phyloP scores from a whole-genome alignment of 1,284 basidiomycete genomes.

The Sanghuangporus weigelae region DNA sequence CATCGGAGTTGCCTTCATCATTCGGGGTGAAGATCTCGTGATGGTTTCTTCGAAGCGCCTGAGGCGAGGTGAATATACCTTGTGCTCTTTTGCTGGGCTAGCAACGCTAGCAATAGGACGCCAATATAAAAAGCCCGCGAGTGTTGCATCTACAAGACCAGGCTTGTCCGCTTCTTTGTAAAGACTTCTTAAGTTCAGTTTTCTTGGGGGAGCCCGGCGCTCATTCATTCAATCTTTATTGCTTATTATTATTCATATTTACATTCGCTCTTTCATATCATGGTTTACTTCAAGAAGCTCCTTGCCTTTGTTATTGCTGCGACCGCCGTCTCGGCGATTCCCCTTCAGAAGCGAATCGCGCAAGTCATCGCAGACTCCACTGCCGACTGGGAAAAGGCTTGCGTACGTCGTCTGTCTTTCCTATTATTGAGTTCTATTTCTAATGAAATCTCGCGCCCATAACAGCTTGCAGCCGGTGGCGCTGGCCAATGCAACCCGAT shows the following conservation, averaged over 20 bases:
- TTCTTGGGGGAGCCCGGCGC: constrained; percentile 6
- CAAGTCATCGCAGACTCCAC: constrained; percentile 23
- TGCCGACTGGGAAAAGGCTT: constrained; percentile 22
- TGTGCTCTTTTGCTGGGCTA: neutral
- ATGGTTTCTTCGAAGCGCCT: neutral
- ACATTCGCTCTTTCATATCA: neutral
- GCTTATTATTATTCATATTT: neutral
- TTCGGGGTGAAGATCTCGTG: neutral
- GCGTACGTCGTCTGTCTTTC: constrained; percentile 12
- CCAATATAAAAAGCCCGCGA: neutral
- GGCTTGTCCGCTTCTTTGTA: neutral
- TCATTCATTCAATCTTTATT: neutral
- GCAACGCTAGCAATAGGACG: neutral
- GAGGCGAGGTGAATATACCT: neutral
- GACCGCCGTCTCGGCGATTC: constrained; percentile 14
- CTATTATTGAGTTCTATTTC: neutral
- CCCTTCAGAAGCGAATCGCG: constrained; percentile 23
- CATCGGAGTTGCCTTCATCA: neutral
- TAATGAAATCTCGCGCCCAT: neutral
- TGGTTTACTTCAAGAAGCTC: constrained; percentile 14
- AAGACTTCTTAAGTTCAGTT: neutral
- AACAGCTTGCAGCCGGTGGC: constrained; percentile 18
- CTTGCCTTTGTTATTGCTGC: constrained; percentile 11
- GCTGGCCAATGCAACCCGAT: constrained; percentile 23
- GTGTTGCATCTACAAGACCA: neutral